Base-by-base conservation (phyloP, 2,329 filamentous ascomycete genomes). In the Talaromyces sp. region DNA sequence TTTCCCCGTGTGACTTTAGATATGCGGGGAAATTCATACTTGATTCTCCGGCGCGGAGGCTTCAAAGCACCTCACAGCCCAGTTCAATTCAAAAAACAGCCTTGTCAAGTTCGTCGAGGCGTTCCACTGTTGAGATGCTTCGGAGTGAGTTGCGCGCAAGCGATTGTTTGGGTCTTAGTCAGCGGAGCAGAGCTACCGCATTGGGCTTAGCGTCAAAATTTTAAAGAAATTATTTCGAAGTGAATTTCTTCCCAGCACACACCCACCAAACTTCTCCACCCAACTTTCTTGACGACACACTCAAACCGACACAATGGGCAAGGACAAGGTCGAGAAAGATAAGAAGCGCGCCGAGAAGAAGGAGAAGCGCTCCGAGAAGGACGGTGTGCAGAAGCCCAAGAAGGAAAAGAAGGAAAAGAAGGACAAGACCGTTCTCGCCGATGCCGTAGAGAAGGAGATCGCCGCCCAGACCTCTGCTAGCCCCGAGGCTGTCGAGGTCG, bases 401-500 rank as follows among this genome's bases (percentile, higher is more conserved):
- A 78, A 78, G 65, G 72, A 77, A 40, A 75, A 76, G 68, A 75
- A 75, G 60, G 72, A 75, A 17, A 75, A 75, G 68, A 75, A 75
- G 65, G 72, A 72, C 39, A 72, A 71, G 61, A 68, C 66, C 48
- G 58, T 54, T 62, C 67, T 76, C 42, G 64, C 64, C 54, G 71
- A 75, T 54, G 71, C 70, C 32, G 70, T 69, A 52, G 71, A 74
- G 63, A 69, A 75, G 62, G 68, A 75, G 58, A 65, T 75, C 51
- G 69, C 63, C 29, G 61, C 64, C 17, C 68, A 72, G 61, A 68
- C 68, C 37, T 56, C 72, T 52, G 69, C 72, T 29, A 55, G 69
- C n/a, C n/a, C n/a, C 65, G 55, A 58, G 30, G 44, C 35, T 61
- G 61, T 47, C 63, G 63, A 27, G 46, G 65, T 52, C 27, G 62